Evolutionary conservation across 257 asterid genomes (phyloP), one percentile per base, ranked within the genome.

Genomic region (Schizonepeta tenuifolia): DNA sequence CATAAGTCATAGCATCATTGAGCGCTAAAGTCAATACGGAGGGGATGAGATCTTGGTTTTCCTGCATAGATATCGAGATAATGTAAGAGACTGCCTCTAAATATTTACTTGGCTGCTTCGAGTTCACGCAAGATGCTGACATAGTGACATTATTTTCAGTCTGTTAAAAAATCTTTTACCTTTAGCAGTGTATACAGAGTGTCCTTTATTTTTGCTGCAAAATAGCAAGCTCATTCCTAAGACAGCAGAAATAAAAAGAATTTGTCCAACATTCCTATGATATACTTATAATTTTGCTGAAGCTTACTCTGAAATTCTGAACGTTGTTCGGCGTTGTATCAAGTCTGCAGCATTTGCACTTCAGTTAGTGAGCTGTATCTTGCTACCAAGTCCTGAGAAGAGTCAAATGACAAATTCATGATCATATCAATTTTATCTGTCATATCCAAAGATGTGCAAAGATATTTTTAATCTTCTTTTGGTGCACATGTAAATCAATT

Each of bases 301-400:
- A 72, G 78, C 91, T 80, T 74, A 95, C 99, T 81, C 56, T 86
- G 98, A 83, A 95, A 95, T 9, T 95, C 94, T 0, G 96, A 86
- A 55, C 98, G 98, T 68, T 95, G 98, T 74, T n/a, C 84, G 77
- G 58, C 92, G 96, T 79, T 95, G 91, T 71, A 82, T 95, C 83
- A 95, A 81, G 77, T 95, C 99, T 50, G 98, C 99, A 50, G 96
- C 99, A 77, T 85, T 69, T 50, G 99, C 98, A 81, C 89, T 83
- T 90, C 86, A 36, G 74, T 69, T 43, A 87, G 77, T 57, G 88
- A 83, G 78, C 83, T 77, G 68, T 96, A 92, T 86, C 97, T 83
- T 78, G 85, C 87, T 67, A 90, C 74, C 78, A 92, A 65, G 78
- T 90, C 98, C 99, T 91, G 86, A 36, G 72, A 77, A 71, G 31